Evolutionary conservation across 2,329 filamentous ascomycete species (phyloP).

Genomic region (Pseudogymnoascus destructans): DNA sequence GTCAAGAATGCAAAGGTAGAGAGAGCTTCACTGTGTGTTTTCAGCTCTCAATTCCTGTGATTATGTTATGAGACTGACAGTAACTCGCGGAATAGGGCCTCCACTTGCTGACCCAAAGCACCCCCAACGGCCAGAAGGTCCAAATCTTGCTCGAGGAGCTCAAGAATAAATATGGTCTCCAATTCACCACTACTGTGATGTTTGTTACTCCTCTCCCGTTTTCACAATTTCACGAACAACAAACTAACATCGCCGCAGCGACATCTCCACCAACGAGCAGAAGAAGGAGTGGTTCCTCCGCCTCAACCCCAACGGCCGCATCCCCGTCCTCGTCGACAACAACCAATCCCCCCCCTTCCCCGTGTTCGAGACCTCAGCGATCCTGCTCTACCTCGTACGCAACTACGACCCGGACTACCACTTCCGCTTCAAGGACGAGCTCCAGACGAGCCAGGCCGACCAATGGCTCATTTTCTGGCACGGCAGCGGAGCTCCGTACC

Average conservation of each 20-base stretch:
- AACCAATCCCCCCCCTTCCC: constrained; percentile 35
- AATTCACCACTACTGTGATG: constrained; percentile 36
- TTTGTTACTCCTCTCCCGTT: neutral
- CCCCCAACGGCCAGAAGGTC: constrained; percentile 39
- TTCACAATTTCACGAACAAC: neutral
- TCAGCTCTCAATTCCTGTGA: neutral
- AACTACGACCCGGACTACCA: constrained; percentile 34
- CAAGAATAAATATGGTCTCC: constrained; percentile 34
- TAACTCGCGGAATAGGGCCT: constrained; percentile 27
- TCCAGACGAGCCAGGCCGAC: constrained; percentile 35
- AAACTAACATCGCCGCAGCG: constrained; percentile 11
- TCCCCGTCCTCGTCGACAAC: constrained; percentile 28
- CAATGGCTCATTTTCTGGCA: constrained; percentile 47
- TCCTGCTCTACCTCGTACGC: constrained; percentile 40
- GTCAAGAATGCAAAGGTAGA: constrained; percentile 33
- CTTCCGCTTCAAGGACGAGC: constrained; percentile 39
- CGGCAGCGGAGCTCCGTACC: constrained; percentile 31
- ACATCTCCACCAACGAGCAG: constrained; percentile 40
- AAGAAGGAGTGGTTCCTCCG: constrained; percentile 42
- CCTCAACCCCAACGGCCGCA: constrained; percentile 33
- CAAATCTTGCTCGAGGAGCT: constrained; percentile 44
- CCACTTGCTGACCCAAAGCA: constrained; percentile 37
- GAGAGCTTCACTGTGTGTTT: neutral
- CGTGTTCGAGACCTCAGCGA: constrained; percentile 39
- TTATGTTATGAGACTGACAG: neutral